Conservation (phyloP, 768 basidiomycete genomes). For the Tulasnella sp. region DNA sequence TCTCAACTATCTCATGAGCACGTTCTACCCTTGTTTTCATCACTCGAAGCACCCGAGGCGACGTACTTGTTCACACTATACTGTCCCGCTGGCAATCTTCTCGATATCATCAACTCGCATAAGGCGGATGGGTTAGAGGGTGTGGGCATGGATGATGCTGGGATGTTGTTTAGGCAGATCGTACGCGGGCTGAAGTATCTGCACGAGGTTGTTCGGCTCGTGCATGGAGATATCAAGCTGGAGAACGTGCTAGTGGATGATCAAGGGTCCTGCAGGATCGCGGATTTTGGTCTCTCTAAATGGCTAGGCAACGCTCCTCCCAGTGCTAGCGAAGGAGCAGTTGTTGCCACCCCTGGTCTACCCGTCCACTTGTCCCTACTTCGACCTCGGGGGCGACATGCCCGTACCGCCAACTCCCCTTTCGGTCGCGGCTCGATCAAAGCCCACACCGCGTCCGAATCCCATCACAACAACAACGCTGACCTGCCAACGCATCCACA, state of each 20-base stretch:
- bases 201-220: constrained; percentile 61
- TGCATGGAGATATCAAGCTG: constrained; percentile 93
- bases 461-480: constrained; percentile 1
- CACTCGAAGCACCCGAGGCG: constrained; percentile 45
- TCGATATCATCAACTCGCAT: constrained; percentile 48
- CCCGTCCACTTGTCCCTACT: constrained; percentile 28
- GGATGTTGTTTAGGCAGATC: constrained; percentile 79
- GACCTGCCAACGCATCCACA: constrained; percentile 8
- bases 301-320: constrained; percentile 38
- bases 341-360: constrained; percentile 18
- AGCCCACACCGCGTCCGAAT: constrained; percentile 14
- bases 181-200: constrained; percentile 73
- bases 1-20: constrained; percentile 69
- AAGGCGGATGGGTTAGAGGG: constrained; percentile 57
- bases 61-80: constrained; percentile 74
- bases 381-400: constrained; percentile 34
- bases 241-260: constrained; percentile 94
- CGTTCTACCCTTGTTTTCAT: constrained; percentile 70
- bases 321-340: no score
- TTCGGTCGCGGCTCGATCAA: background rate
- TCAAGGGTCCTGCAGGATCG: constrained; percentile 72
- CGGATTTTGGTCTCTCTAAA: constrained; percentile 74
- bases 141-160: constrained; percentile 64
- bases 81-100: constrained; percentile 77
- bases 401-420: constrained; percentile 25